Evolutionary conservation across 805 yeast genomes (phyloP).

Genomic region (Zygoascus flipseniorum): DNA sequence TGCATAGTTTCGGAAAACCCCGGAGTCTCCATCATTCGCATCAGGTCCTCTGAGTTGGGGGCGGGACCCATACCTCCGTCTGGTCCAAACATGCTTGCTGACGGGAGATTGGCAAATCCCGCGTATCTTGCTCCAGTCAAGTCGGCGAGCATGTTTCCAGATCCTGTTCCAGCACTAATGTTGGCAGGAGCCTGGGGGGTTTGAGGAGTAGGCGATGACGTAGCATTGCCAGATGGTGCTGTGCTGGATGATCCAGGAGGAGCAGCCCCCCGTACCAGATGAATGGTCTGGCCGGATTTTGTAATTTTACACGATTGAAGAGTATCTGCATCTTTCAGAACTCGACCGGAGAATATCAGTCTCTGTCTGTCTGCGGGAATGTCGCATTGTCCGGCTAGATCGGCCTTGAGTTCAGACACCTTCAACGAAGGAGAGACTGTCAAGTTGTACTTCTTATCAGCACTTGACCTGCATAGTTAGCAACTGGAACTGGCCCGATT

Average conservation of each 20-base stretch:
- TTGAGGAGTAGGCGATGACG: constrained; percentile 20
- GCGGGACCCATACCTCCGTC: constrained; percentile 83
- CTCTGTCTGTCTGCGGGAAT: constrained; percentile 77
- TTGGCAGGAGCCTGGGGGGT: constrained; percentile 53
- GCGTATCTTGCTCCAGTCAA: constrained; percentile 95
- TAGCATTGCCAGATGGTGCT: constrained; percentile 17
- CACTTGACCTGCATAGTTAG: constrained; percentile 32
- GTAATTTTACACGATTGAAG: constrained; percentile 63
- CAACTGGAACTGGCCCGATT: too few species aligned
- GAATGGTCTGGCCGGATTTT: constrained; percentile 79
- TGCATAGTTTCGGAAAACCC: constrained; percentile 74
- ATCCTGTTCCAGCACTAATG: constrained; percentile 79
- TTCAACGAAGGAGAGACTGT: constrained; percentile 45
- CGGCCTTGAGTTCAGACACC: constrained; percentile 59
- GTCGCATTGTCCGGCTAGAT: constrained; percentile 50
- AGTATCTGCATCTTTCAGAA: constrained; percentile 75
- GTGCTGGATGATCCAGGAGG: constrained; percentile 28
- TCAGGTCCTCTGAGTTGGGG: constrained; percentile 70
- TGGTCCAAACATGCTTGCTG: constrained; percentile 83
- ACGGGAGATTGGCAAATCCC: constrained; percentile 81
- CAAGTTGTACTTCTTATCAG: constrained; percentile 72
- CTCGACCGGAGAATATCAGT: constrained; percentile 88
- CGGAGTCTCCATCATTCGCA: constrained; percentile 72
- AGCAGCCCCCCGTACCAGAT: constrained; percentile 76
- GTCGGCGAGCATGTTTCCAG: constrained; percentile 85